phyloP scores from a whole-genome alignment of 1,284 basidiomycete genomes.

The Ganoderma meredithae region DNA sequence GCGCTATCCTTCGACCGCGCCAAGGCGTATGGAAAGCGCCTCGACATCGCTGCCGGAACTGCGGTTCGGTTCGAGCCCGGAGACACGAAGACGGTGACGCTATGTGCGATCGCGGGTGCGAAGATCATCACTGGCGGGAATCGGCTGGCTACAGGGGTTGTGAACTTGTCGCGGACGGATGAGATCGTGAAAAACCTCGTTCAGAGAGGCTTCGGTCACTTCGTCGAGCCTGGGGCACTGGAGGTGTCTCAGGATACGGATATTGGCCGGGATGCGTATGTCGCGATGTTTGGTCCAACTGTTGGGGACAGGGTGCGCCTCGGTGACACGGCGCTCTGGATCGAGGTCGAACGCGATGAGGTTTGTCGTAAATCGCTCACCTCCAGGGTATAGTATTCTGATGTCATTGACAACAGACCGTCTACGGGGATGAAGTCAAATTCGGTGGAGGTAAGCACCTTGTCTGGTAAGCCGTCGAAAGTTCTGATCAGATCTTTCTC shows the following conservation, averaged over 20 bases:
- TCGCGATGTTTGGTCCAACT: conserved; percentile 95
- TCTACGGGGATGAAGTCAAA: conserved; percentile 96
- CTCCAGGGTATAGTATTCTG: background rate
- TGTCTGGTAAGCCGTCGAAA: background rate
- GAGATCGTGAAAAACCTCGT: conserved; percentile 53
- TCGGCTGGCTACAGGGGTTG: conserved; percentile 67
- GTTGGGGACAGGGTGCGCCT: conserved; percentile 89
- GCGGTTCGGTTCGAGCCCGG: conserved; percentile 98
- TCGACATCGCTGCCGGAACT: conserved; percentile 94
- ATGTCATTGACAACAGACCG: conserved; percentile 54
- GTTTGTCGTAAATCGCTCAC: conserved; percentile 47
- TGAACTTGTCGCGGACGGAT: conserved; percentile 53
- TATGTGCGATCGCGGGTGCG: conserved; percentile 83
- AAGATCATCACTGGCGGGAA: conserved; percentile 86
- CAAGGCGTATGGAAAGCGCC: conserved; percentile 82
- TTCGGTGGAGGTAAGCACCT: conserved; percentile 86
- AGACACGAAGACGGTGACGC: conserved; percentile 83
- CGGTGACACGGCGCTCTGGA: conserved; percentile 92
- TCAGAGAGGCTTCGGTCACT: conserved; percentile 68
- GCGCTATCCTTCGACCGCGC: conserved; percentile 85
- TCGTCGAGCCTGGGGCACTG: conserved; percentile 63
- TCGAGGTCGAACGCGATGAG: conserved; percentile 91
- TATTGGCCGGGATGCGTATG: conserved; percentile 75
- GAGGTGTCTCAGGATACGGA: conserved; percentile 57
- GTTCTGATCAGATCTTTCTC: background rate